Base-by-base conservation (phyloP, 805 yeast species). In the Candida argentea region DNA sequence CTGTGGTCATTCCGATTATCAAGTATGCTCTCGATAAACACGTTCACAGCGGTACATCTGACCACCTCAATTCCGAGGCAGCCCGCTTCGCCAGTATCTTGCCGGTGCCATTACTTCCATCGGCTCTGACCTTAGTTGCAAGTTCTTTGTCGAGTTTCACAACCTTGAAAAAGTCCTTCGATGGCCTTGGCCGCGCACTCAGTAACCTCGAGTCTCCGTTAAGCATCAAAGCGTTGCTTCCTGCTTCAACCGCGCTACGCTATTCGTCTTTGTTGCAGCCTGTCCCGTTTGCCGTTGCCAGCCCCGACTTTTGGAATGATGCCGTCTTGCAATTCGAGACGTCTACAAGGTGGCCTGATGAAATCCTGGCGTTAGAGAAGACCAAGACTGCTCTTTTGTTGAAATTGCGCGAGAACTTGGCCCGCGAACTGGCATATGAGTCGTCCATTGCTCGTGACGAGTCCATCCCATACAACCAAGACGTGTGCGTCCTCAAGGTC, bases 291-390 rank as follows among this genome's bases (percentile, higher is more conserved):
- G 85, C 89, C 5, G 62, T 66, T 17, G 65, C 82, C 3, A 75
- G 70, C 40, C 86, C 85, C 4, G 83, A 80, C 44, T 82, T 80
- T 46, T 73, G 84, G 62, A 83, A 80, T 42, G 87, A 82, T 24
- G 76, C 78, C 10, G 66, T 91, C 6, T 49, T 91, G 20, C 94
- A 87, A 52, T 84, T 91, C 51, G 98, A 91, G 56, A 63, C 82
- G 3, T 83, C 95, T 2, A 67, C 72, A n/a, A 75, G 76, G 50
- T 91, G 99, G 99, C 99, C 99, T 2, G 94, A 83, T 52, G 95
- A 91, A 49, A 50, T 85, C 5, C 57, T 65, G 22, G 86, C 95
- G 2, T 57, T 86, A 30, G 97, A 91, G 50, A 77, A 80, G 44
- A 80, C 94, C 10, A 91, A 91, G 47, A 73, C 93, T 18, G 97